phyloP scores from a whole-genome alignment of 345 rosid genomes.

The Gossypium herbaceum region DNA sequence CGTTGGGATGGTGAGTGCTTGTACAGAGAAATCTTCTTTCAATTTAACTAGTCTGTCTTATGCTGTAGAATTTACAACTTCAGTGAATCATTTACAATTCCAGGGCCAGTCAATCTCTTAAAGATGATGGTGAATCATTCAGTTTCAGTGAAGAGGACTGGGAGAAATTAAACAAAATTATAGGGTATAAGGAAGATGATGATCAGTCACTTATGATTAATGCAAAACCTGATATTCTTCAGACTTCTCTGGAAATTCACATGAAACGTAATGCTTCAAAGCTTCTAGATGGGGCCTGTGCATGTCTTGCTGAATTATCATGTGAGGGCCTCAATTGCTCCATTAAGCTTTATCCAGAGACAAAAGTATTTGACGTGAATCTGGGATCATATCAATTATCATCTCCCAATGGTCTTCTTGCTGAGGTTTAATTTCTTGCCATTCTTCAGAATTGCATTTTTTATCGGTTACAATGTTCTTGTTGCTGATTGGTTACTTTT shows the following conservation, averaged over 20 bases:
- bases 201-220: slow-evolving; percentile 41
- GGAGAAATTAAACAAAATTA: slow-evolving; percentile 77
- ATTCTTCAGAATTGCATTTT: not conserved
- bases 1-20: slow-evolving; percentile 70
- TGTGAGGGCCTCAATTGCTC: slow-evolving; percentile 75
- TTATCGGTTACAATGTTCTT: not conserved
- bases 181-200: slow-evolving; percentile 81
- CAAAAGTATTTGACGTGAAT: slow-evolving; percentile 77
- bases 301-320: slow-evolving; percentile 83
- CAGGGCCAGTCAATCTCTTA: slow-evolving; percentile 59
- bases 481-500: not conserved
- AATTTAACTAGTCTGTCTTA: not conserved
- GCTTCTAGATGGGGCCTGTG: slow-evolving; percentile 61
- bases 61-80: not conserved
- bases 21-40: not conserved
- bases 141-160: slow-evolving; percentile 83
- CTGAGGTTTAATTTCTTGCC: slow-evolving; percentile 52
- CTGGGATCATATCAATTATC: slow-evolving; percentile 84
- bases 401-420: slow-evolving; percentile 91
- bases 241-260: slow-evolving; percentile 72
- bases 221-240: slow-evolving; percentile 65
- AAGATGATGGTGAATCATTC: slow-evolving; percentile 71
- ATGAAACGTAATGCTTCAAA: slow-evolving; percentile 93
- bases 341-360: slow-evolving; percentile 84
- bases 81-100: slow-evolving; percentile 23